Percentiles rank a stretch among this genome's conserved stretches.
These are phyloP conservation scores for Magnolia officinalis DNA, from an alignment of 164 flowering plant genomes.

Conservation along the genomic window DNA sequence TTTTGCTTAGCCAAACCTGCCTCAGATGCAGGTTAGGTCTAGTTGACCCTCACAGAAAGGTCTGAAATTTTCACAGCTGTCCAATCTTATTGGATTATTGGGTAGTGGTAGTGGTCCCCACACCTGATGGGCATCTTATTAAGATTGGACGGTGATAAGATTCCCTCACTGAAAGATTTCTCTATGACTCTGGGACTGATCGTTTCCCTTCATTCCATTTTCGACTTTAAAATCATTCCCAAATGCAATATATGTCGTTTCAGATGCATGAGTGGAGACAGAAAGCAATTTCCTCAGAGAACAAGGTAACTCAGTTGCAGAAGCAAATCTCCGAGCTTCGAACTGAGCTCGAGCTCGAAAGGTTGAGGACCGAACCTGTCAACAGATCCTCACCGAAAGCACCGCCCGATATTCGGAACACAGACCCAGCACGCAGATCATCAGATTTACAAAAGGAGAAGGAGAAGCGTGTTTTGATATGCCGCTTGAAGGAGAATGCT, in stretches of 20 bases:
- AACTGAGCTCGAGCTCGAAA: conserved; percentile 37
- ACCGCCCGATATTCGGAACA: background rate
- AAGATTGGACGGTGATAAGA: no score
- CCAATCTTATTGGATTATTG: no score
- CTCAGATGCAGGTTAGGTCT: no score
- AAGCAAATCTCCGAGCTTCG: conserved; percentile 34
- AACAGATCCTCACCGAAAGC: background rate
- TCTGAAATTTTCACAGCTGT: no score
- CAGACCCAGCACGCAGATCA: conserved; percentile 8
- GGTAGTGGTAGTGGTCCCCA: no score
- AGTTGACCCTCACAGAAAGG: no score
- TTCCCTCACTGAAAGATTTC: no score
- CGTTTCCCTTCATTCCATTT: no score
- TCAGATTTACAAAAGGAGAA: conserved; percentile 38
- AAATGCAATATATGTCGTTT: background rate
- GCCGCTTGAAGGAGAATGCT: conserved; percentile 51
- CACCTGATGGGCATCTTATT: no score
- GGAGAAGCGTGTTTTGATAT: conserved; percentile 55
- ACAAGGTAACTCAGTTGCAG: conserved; percentile 44
- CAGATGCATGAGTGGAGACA: conserved; percentile 76
- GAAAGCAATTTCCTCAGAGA: conserved; percentile 42
- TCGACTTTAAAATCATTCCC: no score
- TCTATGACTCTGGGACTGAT: no score
- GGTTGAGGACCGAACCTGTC: conserved; percentile 12
- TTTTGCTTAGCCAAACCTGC: no score